Conservation (phyloP, 768 basidiomycete genomes). For the Mycena metata region DNA sequence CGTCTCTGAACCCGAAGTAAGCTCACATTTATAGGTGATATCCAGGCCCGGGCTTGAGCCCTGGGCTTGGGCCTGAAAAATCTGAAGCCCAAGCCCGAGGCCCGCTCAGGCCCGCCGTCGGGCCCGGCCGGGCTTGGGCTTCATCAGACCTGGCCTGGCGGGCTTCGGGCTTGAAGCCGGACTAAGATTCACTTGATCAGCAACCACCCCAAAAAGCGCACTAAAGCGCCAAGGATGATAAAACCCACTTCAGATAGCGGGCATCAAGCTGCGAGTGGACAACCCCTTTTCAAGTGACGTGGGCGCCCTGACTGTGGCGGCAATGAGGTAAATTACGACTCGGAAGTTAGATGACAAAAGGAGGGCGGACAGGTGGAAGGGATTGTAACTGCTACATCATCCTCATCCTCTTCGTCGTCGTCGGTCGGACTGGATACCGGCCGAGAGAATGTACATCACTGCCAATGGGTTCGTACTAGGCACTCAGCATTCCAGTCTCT, state of each 20-base stretch:
- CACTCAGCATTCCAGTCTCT: conserved; percentile 5
- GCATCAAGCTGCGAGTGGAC: neutral
- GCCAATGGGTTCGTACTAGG: conserved; percentile 11
- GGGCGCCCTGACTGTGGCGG: neutral
- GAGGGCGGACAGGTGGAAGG: conserved; percentile 6
- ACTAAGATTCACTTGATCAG: no score
- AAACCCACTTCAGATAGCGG: conserved; percentile 1
- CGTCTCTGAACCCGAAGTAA: no score
- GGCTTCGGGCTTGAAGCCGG: no score
- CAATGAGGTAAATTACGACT: conserved; percentile 14
- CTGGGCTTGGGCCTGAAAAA: no score
- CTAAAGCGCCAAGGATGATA: neutral
- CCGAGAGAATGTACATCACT: conserved; percentile 14
- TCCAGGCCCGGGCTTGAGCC: no score
- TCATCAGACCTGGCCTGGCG: no score
- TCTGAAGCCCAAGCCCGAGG: no score
- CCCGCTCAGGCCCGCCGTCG: no score
- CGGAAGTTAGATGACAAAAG: conserved; percentile 15
- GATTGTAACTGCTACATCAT: conserved; percentile 5
- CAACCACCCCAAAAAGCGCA: no score
- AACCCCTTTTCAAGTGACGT: conserved; percentile 8
- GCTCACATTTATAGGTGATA: no score
- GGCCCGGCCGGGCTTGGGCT: no score
- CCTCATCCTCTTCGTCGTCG: conserved; percentile 9
- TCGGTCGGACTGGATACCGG: conserved; percentile 6